Evolutionary conservation across 306 rosid genomes (phyloP), one percentile per base, ranked within the genome.

Genomic region (Crataegus laevigata): DNA sequence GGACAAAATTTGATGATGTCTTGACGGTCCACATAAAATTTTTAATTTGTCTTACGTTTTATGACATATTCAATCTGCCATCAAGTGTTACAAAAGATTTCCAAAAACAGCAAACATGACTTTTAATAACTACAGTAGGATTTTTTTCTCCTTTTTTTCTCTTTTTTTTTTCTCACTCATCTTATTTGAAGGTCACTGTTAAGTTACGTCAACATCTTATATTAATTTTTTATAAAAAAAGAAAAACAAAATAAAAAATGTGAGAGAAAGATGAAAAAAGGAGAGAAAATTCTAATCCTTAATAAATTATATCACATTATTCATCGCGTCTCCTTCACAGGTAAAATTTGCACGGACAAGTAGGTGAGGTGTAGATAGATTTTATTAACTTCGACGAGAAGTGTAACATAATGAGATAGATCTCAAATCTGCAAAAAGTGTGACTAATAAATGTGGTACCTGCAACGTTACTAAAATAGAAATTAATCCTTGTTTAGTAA

Each of bases 21-120:
- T 22, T n/a, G 66, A 38, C 50, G 76, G 59, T 79, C 66, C 64
- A 65, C 3, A n/a, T 3, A 72, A 15, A 25, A 63, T 75, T 79
- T 29, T 79, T 70, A 65, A 30, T 58, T 80, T 82, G 76, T 86
- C 83, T 71, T 61, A 45, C 77, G 77, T 77, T 75, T 51, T 47
- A 47, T 67, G 75, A 84, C 71, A 74, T 66, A 82, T 64, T 73
- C 68, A 78, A 71, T 64, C 66, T 84, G 68, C 65, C 71, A 74
- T 68, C 75, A 65, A 72, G 6, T 5, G 8, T 34, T 52, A 57
- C 67, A n/a, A 71, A 51, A 71, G 24, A 43, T 72, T 77, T 65
- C 79, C 66, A 2, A 74, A 74, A 78, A 75, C 25, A 54, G 81
- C 26, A 70, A 26, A 72, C 71, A 29, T 22, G 28, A 26, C 69